phyloP scores from a whole-genome alignment of 192 early-diverging fungal species.

The Geranomyces michiganensis region DNA sequence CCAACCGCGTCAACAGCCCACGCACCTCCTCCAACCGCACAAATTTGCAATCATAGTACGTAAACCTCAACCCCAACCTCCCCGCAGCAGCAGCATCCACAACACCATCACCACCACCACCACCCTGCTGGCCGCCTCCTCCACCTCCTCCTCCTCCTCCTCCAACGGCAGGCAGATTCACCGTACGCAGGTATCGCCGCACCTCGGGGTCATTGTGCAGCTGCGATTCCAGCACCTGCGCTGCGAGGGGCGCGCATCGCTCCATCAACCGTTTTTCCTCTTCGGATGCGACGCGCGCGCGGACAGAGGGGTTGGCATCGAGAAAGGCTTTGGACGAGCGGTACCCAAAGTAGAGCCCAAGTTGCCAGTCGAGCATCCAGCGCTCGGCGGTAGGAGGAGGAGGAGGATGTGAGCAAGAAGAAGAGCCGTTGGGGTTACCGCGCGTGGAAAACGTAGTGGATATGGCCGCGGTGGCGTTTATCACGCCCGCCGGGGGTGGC shows the following conservation, averaged over 20 bases:
- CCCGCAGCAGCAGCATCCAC: too few relatives aligned
- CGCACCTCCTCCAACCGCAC: slow-evolving; percentile 38
- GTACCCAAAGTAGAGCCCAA: slow-evolving; percentile 48
- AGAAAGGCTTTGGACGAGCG: slow-evolving; percentile 44
- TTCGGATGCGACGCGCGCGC: slow-evolving; percentile 42
- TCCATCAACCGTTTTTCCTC: slow-evolving; percentile 49
- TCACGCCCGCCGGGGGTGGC: not conserved
- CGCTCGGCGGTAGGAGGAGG: slow-evolving; percentile 8
- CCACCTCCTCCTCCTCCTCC: too few relatives aligned
- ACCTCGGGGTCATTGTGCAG: slow-evolving; percentile 22
- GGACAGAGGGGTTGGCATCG: slow-evolving; percentile 42
- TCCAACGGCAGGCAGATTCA: slow-evolving; percentile 19
- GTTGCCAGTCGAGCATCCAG: slow-evolving; percentile 52
- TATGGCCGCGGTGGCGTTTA: slow-evolving; percentile 15
- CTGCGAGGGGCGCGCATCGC: slow-evolving; percentile 28
- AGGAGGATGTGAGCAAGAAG: too few relatives aligned
- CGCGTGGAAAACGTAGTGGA: not conserved
- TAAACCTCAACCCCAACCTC: slow-evolving; percentile 27
- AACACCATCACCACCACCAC: slow-evolving; percentile 16
- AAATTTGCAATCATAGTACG: slow-evolving; percentile 43
- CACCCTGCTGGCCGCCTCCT: not conserved
- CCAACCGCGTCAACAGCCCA: slow-evolving; percentile 15
- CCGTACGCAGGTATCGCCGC: slow-evolving; percentile 10
- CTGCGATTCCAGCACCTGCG: slow-evolving; percentile 24
- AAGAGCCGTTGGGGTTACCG: not conserved